Conservation (phyloP, 108 stramenopile genomes). For the Bacterosira constricta region DNA sequence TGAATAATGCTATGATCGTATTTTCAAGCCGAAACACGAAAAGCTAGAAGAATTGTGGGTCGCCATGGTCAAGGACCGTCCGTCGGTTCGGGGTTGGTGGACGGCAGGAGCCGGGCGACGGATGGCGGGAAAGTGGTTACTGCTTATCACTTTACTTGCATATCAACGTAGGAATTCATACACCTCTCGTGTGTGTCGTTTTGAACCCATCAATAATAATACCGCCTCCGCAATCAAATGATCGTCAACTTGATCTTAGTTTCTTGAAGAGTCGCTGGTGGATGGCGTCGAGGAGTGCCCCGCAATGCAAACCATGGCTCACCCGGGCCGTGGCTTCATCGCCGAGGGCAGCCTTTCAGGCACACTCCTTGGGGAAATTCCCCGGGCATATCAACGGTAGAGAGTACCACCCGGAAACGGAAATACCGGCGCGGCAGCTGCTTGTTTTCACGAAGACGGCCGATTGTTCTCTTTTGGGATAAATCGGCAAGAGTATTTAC, state of each 20-base stretch:
- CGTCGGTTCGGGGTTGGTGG: not conserved
- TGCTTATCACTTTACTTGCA: not conserved
- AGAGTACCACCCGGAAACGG: constrained; percentile 62
- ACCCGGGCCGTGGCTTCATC: not conserved
- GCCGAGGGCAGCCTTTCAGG: constrained; percentile 51
- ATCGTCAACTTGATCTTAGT: constrained; percentile 13
- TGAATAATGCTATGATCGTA: constrained; percentile 35
- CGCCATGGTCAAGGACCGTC: not conserved
- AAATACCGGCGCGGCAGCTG: constrained; percentile 27
- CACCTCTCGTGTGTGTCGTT: no score
- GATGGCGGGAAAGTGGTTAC: not conserved
- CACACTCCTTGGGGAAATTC: constrained; percentile 84
- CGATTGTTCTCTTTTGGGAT: not conserved
- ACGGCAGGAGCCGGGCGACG: no score
- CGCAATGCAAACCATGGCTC: constrained; percentile 18
- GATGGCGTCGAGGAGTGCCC: constrained; percentile 68
- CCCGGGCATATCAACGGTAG: constrained; percentile 71
- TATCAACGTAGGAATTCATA: not conserved
- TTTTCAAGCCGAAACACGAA: constrained; percentile 48
- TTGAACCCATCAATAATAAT: no score
- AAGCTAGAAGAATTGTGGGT: constrained; percentile 11
- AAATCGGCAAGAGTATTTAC: constrained; percentile 19
- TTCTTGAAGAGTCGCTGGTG: constrained; percentile 20
- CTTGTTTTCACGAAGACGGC: constrained; percentile 13
- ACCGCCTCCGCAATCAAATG: no score